Evolutionary conservation across 2,329 filamentous ascomycete genomes (phyloP).

Genomic region (Exophiala sp.): DNA sequence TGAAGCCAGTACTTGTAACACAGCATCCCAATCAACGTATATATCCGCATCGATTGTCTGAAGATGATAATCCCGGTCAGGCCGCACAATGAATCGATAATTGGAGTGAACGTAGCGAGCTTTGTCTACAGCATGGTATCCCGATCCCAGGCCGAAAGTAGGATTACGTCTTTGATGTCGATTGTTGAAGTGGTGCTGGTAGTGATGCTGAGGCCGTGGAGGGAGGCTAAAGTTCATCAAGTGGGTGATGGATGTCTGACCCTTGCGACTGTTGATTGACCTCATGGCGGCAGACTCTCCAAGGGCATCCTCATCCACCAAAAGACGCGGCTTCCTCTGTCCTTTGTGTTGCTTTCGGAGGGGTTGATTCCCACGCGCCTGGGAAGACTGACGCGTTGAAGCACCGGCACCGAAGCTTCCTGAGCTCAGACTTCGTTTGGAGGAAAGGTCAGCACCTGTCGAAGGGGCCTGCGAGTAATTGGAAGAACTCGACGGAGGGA

Average conservation of each 20-base stretch:
- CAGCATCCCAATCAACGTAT: constrained; percentile 83
- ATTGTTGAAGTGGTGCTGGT: constrained; percentile 52
- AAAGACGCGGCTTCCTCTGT: constrained; percentile 67
- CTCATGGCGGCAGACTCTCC: constrained; percentile 69
- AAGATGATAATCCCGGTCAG: constrained; percentile 70
- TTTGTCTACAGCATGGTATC: constrained; percentile 87
- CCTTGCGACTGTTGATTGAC: constrained; percentile 68
- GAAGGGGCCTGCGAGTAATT: constrained; percentile 22
- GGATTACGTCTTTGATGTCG: constrained; percentile 66
- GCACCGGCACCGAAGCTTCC: constrained; percentile 40
- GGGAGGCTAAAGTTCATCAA: constrained; percentile 87
- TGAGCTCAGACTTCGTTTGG: constrained; percentile 39
- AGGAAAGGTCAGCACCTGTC: constrained; percentile 12
- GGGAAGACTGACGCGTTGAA: constrained; percentile 36
- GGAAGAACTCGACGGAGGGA: constrained; percentile 13
- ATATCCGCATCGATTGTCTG: constrained; percentile 85
- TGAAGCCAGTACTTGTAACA: constrained; percentile 88
- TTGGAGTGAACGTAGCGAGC: constrained; percentile 92
- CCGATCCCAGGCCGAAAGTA: constrained; percentile 81
- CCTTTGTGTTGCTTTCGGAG: constrained; percentile 79
- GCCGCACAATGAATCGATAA: constrained; percentile 92
- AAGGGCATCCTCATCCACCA: constrained; percentile 81
- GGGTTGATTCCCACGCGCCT: constrained; percentile 67
- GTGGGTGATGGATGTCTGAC: constrained; percentile 95
- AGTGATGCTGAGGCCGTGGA: constrained; percentile 60